Evolutionary conservation across 2,329 filamentous ascomycete species (phyloP).

Genomic region (Niveomyces coronatus): DNA sequence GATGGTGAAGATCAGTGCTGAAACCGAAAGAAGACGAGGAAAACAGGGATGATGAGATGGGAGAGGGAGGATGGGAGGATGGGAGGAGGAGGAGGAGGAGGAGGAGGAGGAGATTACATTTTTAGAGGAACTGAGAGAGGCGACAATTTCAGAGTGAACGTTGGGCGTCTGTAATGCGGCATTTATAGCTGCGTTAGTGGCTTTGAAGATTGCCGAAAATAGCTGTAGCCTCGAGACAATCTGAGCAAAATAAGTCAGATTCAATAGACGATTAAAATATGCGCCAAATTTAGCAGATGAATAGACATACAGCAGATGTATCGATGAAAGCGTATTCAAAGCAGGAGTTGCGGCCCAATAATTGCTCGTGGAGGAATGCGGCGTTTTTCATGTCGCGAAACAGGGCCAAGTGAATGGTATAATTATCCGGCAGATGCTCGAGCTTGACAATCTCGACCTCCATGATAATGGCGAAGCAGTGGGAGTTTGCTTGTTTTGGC

Average conservation of each 20-base stretch:
- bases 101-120: constrained; percentile 44
- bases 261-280: not conserved
- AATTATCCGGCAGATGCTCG: constrained; percentile 60
- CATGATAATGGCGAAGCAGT: not conserved
- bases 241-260: constrained; percentile 17
- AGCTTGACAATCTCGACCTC: constrained; percentile 56
- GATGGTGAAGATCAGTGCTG: not conserved
- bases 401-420: constrained; percentile 62
- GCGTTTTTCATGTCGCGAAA: constrained; percentile 73
- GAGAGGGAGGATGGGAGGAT: no score
- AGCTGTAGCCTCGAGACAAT: constrained; percentile 63
- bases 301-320: constrained; percentile 54
- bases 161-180: constrained; percentile 66
- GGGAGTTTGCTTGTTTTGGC: no score
- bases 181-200: constrained; percentile 55
- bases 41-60: not conserved
- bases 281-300: not conserved
- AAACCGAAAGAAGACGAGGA: not conserved
- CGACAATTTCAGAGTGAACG: constrained; percentile 81
- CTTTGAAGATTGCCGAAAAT: constrained; percentile 65
- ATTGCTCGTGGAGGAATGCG: constrained; percentile 66
- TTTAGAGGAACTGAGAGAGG: constrained; percentile 68
- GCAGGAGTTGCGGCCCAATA: constrained; percentile 70
- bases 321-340: constrained; percentile 96
- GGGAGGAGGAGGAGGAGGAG: not conserved